Percentiles rank a stretch among this genome's conserved stretches.
Evolutionary conservation across 192 early-diverging fungal genomes (phyloP).

Genomic region (Chytriomyces sp.): DNA sequence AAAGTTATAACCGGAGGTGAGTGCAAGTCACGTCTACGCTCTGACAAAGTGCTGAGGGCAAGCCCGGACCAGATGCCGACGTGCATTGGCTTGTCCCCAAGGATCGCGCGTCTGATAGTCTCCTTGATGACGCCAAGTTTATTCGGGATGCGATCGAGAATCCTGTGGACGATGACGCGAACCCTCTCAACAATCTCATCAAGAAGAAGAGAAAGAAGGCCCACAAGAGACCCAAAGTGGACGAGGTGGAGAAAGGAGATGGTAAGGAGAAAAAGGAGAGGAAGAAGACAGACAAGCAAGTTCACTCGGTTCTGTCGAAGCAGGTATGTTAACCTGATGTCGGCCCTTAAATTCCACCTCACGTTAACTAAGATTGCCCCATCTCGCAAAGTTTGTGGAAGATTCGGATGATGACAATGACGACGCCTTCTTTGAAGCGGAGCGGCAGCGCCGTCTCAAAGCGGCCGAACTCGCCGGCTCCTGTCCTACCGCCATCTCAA

Average conservation of each 20-base stretch:
- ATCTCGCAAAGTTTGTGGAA: constrained; percentile 41
- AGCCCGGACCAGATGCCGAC: constrained; percentile 34
- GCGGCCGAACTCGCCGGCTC: not conserved
- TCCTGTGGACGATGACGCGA: constrained; percentile 13
- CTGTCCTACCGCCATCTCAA: not conserved
- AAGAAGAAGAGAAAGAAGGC: constrained; percentile 17
- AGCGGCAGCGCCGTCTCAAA: constrained; percentile 22
- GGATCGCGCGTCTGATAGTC: constrained; percentile 35
- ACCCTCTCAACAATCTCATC: constrained; percentile 10
- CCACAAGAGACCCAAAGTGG: not conserved
- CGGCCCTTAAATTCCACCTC: too few relatives aligned
- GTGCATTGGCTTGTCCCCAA: constrained; percentile 27
- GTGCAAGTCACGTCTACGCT: not conserved
- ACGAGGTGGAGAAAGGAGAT: constrained; percentile 7
- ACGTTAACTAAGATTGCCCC: not conserved
- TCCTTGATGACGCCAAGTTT: constrained; percentile 40
- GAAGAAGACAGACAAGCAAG: constrained; percentile 10
- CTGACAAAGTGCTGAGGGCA: not conserved
- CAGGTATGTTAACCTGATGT: constrained; percentile 20
- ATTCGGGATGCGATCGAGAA: constrained; percentile 35
- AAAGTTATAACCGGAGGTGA: constrained; percentile 35
- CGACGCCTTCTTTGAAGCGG: constrained; percentile 45
- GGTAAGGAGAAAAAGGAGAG: constrained; percentile 29
- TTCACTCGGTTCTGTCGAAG: not conserved
- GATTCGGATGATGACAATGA: constrained; percentile 52